Evolutionary conservation across 352 stramenopile species (phyloP), one percentile per base, ranked within the genome.

Genomic region (Thalassiosira sp.): DNA sequence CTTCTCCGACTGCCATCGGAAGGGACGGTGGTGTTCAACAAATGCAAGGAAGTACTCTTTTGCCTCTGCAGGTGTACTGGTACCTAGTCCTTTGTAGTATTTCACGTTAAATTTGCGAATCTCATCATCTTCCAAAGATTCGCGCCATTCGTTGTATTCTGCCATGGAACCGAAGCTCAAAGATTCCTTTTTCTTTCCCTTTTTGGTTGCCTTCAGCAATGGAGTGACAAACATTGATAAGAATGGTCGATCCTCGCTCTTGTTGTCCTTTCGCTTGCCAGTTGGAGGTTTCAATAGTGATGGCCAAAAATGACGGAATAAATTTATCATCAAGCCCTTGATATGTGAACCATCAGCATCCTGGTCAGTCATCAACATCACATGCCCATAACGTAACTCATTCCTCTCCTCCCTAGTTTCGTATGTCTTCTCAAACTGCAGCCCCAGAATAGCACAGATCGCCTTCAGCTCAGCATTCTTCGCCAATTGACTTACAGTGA

Each of bases 311-410:
- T 98, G 92, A 73, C 98, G 94, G 59, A 99, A 97, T 31, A 99
- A 96, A 85, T 99, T 99, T 46, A 99, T 98, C 59, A 99, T 91
- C 1, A 99, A 88, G 24, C 97, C 97, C 86, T 99, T 99, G 84
- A 99, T 99, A 79, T 99, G 97, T 27, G 91, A 97, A n/a, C 97
- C 97, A 89, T 98, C 96, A 70, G 92, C 84, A 76, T 99, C 97
- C 78, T 99, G 97, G 94, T 99, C 97, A 51, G 97, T 95, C 97
- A 99, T 99, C 65, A 99, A 96, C 95, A 99, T 98, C 27, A 99
- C 83, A 63, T 97, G 94, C 0, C 97, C 96, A 79, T 99, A 99
- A 3, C 97, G 95, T 15, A 96, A 74, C 22, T 84, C 61, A 48
- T 81, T 74, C 57, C 78, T 62, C 48, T 91, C 86, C 35, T 85